Conservation (phyloP, 2,329 filamentous ascomycete genomes). For the Xylariales sp. region DNA sequence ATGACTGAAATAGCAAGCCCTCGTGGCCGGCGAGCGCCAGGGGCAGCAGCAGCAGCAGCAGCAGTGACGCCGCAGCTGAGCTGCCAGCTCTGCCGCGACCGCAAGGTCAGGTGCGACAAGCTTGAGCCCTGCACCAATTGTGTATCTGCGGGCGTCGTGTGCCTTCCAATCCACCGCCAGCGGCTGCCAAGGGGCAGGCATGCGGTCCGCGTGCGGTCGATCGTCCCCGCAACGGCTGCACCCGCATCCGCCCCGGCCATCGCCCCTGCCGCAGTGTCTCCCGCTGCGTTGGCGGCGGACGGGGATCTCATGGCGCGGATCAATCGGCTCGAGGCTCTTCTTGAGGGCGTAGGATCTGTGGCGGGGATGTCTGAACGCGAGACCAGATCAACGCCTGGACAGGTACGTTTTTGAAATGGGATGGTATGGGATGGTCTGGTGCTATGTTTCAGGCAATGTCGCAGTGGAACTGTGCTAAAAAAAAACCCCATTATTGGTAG, state of each 20-base stretch:
- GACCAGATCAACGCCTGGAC: neutral
- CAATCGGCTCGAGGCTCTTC: neutral
- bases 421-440: neutral
- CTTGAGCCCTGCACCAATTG: slow-evolving; percentile 3
- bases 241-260: neutral
- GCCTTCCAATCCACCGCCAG: neutral
- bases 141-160: neutral
- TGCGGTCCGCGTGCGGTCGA: neutral
- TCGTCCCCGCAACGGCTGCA: neutral
- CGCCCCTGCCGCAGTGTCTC: no score
- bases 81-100: slow-evolving; percentile 3
- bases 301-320: neutral
- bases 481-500: no score
- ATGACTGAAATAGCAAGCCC: no score
- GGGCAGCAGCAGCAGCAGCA: no score
- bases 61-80: slow-evolving; percentile 4
- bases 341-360: neutral
- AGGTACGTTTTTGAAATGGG: neutral
- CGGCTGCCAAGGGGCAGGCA: slow-evolving; percentile 1
- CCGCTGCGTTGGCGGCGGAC: neutral
- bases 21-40: no score
- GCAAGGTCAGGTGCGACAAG: slow-evolving; percentile 5
- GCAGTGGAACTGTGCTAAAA: no score
- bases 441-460: neutral
- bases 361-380: neutral